Conservation (phyloP, 1,284 basidiomycete genomes). For the Trichosporon sp. region DNA sequence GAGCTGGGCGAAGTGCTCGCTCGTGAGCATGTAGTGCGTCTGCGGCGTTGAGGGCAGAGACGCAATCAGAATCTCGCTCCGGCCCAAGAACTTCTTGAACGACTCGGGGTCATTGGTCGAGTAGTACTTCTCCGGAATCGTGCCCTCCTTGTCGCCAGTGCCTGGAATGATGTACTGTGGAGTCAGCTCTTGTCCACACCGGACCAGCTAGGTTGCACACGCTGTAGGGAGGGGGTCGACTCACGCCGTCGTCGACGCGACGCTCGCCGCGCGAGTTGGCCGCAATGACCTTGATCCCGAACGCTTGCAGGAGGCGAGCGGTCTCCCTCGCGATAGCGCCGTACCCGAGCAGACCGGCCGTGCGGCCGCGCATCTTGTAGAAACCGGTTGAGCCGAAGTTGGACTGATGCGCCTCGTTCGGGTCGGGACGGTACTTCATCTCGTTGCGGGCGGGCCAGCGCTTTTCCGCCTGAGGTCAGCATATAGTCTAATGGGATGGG, state of each 20-base stretch:
- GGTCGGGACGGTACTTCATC: conserved; percentile 22
- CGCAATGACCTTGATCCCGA: conserved; percentile 51
- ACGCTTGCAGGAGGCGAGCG: conserved; percentile 49
- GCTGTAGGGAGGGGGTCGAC: background rate
- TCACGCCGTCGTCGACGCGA: conserved; percentile 43
- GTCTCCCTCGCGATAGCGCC: conserved; percentile 53
- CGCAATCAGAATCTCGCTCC: conserved; percentile 50
- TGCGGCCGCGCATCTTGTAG: conserved; percentile 27
- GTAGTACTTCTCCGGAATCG: conserved; percentile 49
- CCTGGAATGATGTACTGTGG: conserved; percentile 49
- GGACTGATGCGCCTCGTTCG: background rate
- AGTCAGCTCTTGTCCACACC: background rate
- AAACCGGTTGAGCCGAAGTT: conserved; percentile 21
- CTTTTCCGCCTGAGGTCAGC: conserved; percentile 20
- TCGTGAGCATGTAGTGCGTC: conserved; percentile 44
- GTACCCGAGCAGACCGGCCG: conserved; percentile 35
- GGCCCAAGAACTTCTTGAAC: conserved; percentile 47
- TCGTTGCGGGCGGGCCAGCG: conserved; percentile 36
- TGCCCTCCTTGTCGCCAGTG: conserved; percentile 51
- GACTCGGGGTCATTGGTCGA: conserved; percentile 43
- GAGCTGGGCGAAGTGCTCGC: conserved; percentile 41
- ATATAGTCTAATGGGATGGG: background rate
- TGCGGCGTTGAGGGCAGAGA: conserved; percentile 50
- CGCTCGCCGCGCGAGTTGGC: conserved; percentile 52
- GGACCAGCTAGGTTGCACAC: too few species aligned